Evolutionary conservation across 768 basidiomycete genomes (phyloP), one percentile per base, ranked within the genome.

Genomic region (Tubosaeta brunneosetosa): DNA sequence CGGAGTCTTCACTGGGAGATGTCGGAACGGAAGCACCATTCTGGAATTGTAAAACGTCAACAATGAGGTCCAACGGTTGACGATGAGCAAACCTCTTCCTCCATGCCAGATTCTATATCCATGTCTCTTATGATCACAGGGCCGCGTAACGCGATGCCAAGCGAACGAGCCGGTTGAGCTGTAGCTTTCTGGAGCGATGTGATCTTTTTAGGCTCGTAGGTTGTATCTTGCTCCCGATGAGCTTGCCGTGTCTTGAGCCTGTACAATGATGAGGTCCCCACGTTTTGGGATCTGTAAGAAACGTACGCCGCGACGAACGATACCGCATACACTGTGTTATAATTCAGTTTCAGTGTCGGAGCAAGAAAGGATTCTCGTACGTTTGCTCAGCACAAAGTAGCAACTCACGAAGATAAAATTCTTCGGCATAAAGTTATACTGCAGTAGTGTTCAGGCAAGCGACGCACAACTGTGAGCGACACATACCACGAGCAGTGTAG

Each of bases 291-390:
- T 3, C 2, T 2, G 22, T n/a, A 37, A 40, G 32, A 40, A 4
- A 69, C 80, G 47, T 61, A 83, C 81, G 84, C 82, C 36, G 84
- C 83, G 62, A 86, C 70, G 66, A 83, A 75, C n/a, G 84, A 85
- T 46, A 81, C 77, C 0, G 77, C 80, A 55, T 85, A 83, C n/a
- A 84, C 82, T 83, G 50, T 31, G 44, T 27, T 11, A 52, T 27
- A 44, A 27, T 46, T 42, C 44, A 54, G 44, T 48, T 26, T 44
- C 34, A 38, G 27, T 14, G 55, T 16, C 7, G n/a, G 40, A 16
- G 41, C 17, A 14, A n/a, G 41, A n/a, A 33, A 43, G 22, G 6
- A 22, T 36, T 3, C 26, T 66, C 83, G 57, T 61, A 85, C 85
- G 58, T 71, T 87, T 88, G 65, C 80, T 82, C 33, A 86, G 65